Percentiles rank a stretch among this genome's conserved stretches.
Conservation (phyloP, 208 protist species). For the Angomonas desouzai region DNA sequence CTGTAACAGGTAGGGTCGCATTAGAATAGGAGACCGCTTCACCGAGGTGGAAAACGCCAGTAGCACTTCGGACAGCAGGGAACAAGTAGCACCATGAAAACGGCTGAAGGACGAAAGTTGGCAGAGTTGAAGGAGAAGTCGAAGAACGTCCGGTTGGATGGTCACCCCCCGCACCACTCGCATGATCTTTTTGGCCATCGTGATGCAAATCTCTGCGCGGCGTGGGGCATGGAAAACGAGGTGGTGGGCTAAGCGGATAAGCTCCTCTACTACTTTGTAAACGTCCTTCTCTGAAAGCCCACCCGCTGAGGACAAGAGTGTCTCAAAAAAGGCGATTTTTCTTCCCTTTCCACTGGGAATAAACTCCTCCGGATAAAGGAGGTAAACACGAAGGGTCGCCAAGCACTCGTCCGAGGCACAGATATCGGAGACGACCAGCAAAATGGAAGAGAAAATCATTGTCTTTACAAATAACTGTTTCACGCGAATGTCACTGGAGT, state of each 20-base stretch:
- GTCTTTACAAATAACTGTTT: slow-evolving; percentile 7
- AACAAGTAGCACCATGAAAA: background rate
- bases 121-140: background rate
- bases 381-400: background rate
- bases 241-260: background rate
- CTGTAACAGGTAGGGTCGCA: background rate
- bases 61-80: background rate
- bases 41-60: background rate
- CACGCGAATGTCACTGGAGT: background rate
- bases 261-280: slow-evolving; percentile 1
- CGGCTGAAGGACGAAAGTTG: background rate
- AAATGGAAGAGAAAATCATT: background rate
- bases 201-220: slow-evolving; percentile 7
- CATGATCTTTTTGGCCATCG: background rate
- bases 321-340: slow-evolving; percentile 1
- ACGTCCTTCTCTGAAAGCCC: background rate
- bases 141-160: background rate
- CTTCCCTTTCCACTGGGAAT: background rate
- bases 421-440: background rate
- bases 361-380: background rate
- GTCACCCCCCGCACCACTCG: background rate
- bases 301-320: background rate
- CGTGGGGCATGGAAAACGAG: background rate
- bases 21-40: background rate
- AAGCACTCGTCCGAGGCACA: background rate